These are phyloP conservation scores for Populus davidiana DNA, from an alignment of 345 rosid species.

Conservation along the genomic window DNA sequence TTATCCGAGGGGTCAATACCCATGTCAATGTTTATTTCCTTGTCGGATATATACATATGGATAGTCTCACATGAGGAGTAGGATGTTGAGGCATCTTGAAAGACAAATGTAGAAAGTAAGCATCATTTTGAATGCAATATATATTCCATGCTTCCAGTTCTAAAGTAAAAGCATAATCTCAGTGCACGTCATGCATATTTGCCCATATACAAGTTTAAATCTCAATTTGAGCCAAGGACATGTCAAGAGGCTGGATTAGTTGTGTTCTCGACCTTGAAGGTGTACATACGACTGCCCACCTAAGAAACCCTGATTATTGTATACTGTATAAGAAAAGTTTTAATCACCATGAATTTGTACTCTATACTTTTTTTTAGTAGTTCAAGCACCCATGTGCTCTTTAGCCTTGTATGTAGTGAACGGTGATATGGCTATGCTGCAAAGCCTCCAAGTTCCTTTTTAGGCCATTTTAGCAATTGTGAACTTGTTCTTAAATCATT, in stretches of 20 bases:
- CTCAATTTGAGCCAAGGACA: neutral
- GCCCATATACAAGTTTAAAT: neutral
- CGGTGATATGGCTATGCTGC: neutral
- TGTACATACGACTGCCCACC: neutral
- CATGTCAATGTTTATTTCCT: neutral
- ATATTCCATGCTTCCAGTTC: neutral
- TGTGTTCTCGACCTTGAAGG: neutral
- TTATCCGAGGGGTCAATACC: neutral
- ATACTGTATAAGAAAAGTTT: neutral
- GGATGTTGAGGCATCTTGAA: neutral
- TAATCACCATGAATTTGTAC: neutral
- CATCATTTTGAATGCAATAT: neutral
- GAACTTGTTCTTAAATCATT: neutral
- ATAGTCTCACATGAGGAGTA: neutral
- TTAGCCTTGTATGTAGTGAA: neutral
- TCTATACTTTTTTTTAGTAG: neutral
- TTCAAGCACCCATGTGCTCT: neutral
- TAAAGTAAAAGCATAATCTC: neutral
- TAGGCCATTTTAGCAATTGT: neutral
- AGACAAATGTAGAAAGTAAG: neutral
- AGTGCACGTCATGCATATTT: neutral
- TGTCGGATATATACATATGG: neutral
- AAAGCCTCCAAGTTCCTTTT: neutral
- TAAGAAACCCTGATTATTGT: neutral
- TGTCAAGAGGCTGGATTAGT: neutral